A percentile compares a stretch with the other conserved stretches of the same genome.
Conservation (phyloP, 1,139 yeast species). For the Kluyveromyces sp. region DNA sequence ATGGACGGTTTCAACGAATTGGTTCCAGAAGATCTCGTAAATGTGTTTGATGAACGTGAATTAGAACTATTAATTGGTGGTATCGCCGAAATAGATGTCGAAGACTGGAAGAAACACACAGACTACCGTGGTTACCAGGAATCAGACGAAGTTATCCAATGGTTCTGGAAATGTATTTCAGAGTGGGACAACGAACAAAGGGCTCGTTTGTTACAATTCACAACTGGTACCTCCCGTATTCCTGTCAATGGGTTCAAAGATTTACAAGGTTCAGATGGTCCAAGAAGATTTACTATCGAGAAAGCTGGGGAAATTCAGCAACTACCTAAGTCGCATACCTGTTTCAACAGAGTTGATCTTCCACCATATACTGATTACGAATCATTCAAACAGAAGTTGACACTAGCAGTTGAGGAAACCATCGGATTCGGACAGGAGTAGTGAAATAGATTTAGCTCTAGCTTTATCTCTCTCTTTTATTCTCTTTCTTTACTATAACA, state of each 20-base stretch:
- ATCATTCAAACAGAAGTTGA: slow-evolving; percentile 68
- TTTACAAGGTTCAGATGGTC: slow-evolving; percentile 97
- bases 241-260: slow-evolving; percentile 99
- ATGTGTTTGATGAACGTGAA: slow-evolving; percentile 96
- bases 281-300: slow-evolving; percentile 95
- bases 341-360: slow-evolving; percentile 88
- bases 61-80: slow-evolving; percentile 95
- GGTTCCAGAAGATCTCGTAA: slow-evolving; percentile 92
- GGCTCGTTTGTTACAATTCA: slow-evolving; percentile 89
- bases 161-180: slow-evolving; percentile 95
- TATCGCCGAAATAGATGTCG: slow-evolving; percentile 93
- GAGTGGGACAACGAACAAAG: slow-evolving; percentile 97
- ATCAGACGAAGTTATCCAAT: slow-evolving; percentile 89
- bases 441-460: slow-evolving; percentile 2
- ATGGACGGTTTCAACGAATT: slow-evolving; percentile 95
- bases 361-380: slow-evolving; percentile 77
- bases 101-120: slow-evolving; percentile 98
- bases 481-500: neutral
- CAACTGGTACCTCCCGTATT: slow-evolving; percentile 97
- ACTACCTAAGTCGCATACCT: slow-evolving; percentile 92
- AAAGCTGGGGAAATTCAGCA: slow-evolving; percentile 93
- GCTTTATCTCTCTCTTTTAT: neutral
- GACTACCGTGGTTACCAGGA: slow-evolving; percentile 98
- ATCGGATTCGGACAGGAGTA: slow-evolving; percentile 96
- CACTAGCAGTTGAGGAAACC: slow-evolving; percentile 87